Base-by-base conservation (phyloP, 2,329 filamentous ascomycete species). In the Colletotrichum graminicola region DNA sequence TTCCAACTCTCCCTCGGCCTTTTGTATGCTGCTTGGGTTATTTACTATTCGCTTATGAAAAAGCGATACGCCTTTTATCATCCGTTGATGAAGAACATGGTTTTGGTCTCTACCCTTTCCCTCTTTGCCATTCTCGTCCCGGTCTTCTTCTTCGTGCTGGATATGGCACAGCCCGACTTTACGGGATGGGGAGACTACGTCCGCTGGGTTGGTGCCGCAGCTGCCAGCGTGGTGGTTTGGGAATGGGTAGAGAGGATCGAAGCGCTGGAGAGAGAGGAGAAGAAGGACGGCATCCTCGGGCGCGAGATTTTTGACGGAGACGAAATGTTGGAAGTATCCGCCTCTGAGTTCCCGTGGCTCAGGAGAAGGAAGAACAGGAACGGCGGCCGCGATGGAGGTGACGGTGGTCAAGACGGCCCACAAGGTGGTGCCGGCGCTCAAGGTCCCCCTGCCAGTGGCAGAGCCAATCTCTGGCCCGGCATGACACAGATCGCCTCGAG, bases 191-290 rank as follows among this genome's bases (percentile, higher is more conserved):
- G 95, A 78, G 95, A 97, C 78, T 98, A 97, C 78, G 95, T 97
- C 56, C 88, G 94, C 77, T 98, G 95, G 95, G 95, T 97, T n/a
- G 95, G 95, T 59, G 94, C 94, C 1, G 94, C 95, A 0, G 94
- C 94, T 1, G 95, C 95, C 36, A 97, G 94, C 81, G 95, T 97
- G n/a, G 93, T 97, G 29, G 95, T 98, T 2, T 98, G 95, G 95
- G 95, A 98, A 81, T 98, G 95, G 95, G 95, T 98, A 3, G 95
- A 98, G 81, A 89, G 95, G 34, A 98, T 98, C 60, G 95, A 98
- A 80, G 94, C 94, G 0, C 82, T 97, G 73, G 95, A 98, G 83
- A 90, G 95, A 75, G 94, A 97, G 80, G 94, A 97, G 79, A 94
- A 95, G 81, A 97, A 97, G 81, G 94, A 97, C 76, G 95, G 95